Evolutionary conservation across 1,284 basidiomycete species (phyloP), one percentile per base, ranked within the genome.

Genomic region (Vanrija sp.): DNA sequence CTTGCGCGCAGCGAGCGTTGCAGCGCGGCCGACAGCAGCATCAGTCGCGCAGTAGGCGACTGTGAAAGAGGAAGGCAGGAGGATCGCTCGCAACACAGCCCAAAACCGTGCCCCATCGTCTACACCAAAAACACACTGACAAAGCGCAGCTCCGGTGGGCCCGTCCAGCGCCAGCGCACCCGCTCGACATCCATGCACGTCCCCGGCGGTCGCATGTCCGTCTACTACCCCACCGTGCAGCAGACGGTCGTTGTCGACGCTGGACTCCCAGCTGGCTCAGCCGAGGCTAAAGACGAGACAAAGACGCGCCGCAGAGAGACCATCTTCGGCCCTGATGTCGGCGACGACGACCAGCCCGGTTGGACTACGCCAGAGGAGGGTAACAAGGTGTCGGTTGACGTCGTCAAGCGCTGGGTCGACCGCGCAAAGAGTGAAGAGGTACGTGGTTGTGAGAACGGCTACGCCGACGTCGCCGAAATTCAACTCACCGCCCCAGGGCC

Each of bases 371-470:
- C 63, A 15, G 55, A 63, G 46, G 67, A 65, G 46, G 65, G 69
- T 46, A 60, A 60, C 29, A 84, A 85, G 67, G 80, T 91, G 39
- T 86, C 86, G 0, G 84, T 86, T 5, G 87, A 89, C 55, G 80
- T 88, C 57, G 85, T 94, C 60, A 86, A 83, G 71, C 75, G 77
- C 18, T 94, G 91, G 91, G 83, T 92, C 23, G 84, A 85, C 54
- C 88, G 85, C 78, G 88, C 86, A 75, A 91, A 90, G 62, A 61
- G 55, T 38, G 74, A 75, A 78, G 85, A 89, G 81, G 89, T 90
- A 59, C 57, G 72, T 68, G 15, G 16, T 34, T 29, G 6, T 7
- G 28, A 8, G 46, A 7, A 23, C 19, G 29, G 21, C 21, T 23
- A 23, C 21, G 21, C 21, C 18, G 46, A 38, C 29, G 18, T 8